phyloP scores from a whole-genome alignment of 176 grass and related monocot species.

The Aegilops bicornis region DNA sequence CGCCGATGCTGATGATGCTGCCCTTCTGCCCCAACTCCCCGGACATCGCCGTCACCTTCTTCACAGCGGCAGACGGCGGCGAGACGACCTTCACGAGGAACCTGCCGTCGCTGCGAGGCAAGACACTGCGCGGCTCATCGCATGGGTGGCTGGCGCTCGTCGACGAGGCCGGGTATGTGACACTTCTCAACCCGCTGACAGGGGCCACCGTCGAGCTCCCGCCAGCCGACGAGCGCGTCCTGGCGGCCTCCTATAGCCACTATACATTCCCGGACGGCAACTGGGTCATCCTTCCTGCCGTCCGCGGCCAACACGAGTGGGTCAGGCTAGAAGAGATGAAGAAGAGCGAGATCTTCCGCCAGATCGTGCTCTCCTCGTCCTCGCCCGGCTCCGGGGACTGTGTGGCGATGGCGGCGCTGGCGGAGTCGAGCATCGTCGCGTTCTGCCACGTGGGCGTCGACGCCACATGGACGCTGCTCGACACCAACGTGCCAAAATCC shows the following conservation, averaged over 20 bases:
- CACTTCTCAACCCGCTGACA: conserved; percentile 36
- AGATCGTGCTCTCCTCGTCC: conserved; percentile 31
- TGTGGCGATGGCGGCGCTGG: conserved; percentile 28
- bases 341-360: background rate
- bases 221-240: conserved; percentile 16
- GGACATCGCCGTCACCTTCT: background rate
- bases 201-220: conserved; percentile 3
- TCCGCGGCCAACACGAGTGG: background rate
- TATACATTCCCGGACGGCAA: background rate
- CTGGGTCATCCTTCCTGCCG: background rate
- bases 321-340: background rate
- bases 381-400: background rate
- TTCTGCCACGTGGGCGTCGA: conserved; percentile 27
- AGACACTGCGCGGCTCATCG: conserved; percentile 17
- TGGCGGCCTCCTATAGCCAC: background rate
- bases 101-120: background rate
- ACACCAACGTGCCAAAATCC: too few species aligned
- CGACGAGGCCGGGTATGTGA: conserved; percentile 26
- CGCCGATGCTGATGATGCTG: conserved; percentile 12
- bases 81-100: background rate
- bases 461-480: background rate
- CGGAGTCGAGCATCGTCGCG: conserved; percentile 14
- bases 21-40: background rate
- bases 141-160: conserved; percentile 19
- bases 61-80: background rate